Evolutionary conservation across 2,329 filamentous ascomycete species (phyloP), one percentile per base, ranked within the genome.

Genomic region (Aspergillus glaucus): DNA sequence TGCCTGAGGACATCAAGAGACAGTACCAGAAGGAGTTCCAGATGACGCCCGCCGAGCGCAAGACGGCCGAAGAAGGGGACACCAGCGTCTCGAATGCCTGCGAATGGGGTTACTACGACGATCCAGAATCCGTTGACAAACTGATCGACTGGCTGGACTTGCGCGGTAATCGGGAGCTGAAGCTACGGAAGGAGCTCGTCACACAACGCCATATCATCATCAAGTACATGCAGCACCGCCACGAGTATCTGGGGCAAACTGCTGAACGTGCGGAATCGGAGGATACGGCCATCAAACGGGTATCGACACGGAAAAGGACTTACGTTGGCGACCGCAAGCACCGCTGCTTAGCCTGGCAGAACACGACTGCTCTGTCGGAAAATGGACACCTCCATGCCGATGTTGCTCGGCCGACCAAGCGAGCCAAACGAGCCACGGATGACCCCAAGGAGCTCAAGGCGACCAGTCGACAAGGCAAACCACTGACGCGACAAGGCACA

Each of bases 101-200:
- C 10, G 86, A 97, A 67, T 98, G 93, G 91, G 93, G 87, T 9
- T 98, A 88, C 70, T 90, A 89, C 59, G 87, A 92, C 34, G 86
- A 93, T 9, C 82, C 88, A 0, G 82, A 86, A 44, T 79, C 87
- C 34, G 71, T 98, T 4, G 87, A 93, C 52, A 80, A 79, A 46
- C 78, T 98, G 15, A 82, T 97, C 53, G 79, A 80, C 46, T 98
- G 93, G 91, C 79, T 98, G 4, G 92, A 98, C 62, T 80, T 85
- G 10, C 86, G 88, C 14, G 93, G 93, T 1, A 78, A 86, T 55
- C 90, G 95, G 55, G 93, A 98, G 70, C 73, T 86, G 54, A 91
- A 89, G 63, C 76, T 98, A 44, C 82, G 86, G 52, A 97, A 96
- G 69, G 92, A 97, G 66, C 78, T 98, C 3, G 74, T 85, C 45